Conservation (phyloP, 108 stramenopile species). For the Fragilariopsis cylindrus region DNA sequence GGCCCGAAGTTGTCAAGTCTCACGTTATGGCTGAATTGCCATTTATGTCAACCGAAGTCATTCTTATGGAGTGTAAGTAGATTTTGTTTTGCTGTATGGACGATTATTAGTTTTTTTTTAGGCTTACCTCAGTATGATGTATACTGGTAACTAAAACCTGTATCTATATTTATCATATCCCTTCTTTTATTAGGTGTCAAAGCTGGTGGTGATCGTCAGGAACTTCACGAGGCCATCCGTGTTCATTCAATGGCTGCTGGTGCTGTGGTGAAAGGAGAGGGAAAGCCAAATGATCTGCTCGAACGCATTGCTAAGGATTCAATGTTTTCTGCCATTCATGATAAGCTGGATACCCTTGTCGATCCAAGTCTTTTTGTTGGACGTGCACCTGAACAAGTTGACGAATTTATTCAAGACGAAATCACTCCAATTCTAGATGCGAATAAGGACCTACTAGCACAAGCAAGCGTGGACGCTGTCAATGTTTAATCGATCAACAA, state of each 20-base stretch:
- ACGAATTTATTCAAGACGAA: constrained; percentile 92
- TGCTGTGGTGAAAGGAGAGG: constrained; percentile 96
- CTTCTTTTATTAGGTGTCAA: constrained; percentile 74
- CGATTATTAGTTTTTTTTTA: not conserved
- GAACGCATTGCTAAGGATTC: constrained; percentile 92
- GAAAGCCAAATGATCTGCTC: constrained; percentile 96
- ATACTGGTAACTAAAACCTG: not conserved
- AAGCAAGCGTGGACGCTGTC: constrained; percentile 86
- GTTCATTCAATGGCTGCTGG: constrained; percentile 99
- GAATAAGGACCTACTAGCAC: constrained; percentile 69
- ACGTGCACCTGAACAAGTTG: constrained; percentile 93
- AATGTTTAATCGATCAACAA: constrained; percentile 73
- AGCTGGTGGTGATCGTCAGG: constrained; percentile 98
- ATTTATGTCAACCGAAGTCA: constrained; percentile 99
- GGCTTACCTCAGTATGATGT: not conserved
- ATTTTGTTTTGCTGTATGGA: not conserved
- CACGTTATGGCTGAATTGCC: constrained; percentile 98
- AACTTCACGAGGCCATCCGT: constrained; percentile 96
- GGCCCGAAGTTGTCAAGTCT: constrained; percentile 93
- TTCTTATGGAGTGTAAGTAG: constrained; percentile 96
- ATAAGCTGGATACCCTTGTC: constrained; percentile 84
- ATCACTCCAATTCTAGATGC: constrained; percentile 86
- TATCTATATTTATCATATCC: not conserved
- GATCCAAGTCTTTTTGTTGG: constrained; percentile 96
- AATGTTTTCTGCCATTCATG: constrained; percentile 87